phyloP scores from a whole-genome alignment of 768 basidiomycete genomes.

The Boletus patriciae region DNA sequence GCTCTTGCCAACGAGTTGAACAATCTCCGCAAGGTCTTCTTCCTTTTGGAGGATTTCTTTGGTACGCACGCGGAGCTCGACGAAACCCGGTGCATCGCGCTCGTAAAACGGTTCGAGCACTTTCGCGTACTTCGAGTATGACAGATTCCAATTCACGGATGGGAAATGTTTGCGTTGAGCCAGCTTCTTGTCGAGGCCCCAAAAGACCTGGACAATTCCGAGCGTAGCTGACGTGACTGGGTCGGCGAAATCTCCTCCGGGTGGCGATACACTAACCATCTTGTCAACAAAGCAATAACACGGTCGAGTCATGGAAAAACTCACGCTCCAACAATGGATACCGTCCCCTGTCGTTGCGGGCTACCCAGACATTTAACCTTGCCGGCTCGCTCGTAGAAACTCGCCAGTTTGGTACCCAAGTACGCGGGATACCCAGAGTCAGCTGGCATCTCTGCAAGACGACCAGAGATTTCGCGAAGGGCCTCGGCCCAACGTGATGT shows the following conservation, averaged over 20 bases:
- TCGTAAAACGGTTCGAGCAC: conserved; percentile 94
- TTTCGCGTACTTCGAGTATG: conserved; percentile 98
- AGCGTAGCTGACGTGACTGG: conserved; percentile 97
- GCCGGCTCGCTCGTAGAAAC: conserved; percentile 98
- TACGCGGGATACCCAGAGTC: conserved; percentile 99
- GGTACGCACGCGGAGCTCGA: conserved; percentile 86
- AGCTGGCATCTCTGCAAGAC: conserved; percentile 99
- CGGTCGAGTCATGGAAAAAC: conserved; percentile 35
- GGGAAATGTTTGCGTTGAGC: conserved; percentile 99
- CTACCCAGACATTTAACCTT: conserved; percentile 92
- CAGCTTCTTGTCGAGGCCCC: conserved; percentile 99
- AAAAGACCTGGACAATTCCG: conserved; percentile 99
- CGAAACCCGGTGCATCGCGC: conserved; percentile 87
- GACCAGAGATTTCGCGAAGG: conserved; percentile 97
- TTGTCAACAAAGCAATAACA: conserved; percentile 9
- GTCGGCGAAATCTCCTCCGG: conserved; percentile 99
- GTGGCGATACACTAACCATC: conserved; percentile 82
- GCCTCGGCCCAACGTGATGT: conserved; percentile 99
- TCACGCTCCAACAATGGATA: conserved; percentile 98
- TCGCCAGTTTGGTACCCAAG: conserved; percentile 90
- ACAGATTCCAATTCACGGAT: conserved; percentile 99
- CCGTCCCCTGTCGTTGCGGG: conserved; percentile 85
- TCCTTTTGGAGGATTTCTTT: conserved; percentile 99
- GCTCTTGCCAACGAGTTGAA: conserved; percentile 98
- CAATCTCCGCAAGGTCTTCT: conserved; percentile 97